These are phyloP conservation scores for Ustilago sp. DNA, from an alignment of 1,284 basidiomycete genomes.

Conservation along the genomic window DNA sequence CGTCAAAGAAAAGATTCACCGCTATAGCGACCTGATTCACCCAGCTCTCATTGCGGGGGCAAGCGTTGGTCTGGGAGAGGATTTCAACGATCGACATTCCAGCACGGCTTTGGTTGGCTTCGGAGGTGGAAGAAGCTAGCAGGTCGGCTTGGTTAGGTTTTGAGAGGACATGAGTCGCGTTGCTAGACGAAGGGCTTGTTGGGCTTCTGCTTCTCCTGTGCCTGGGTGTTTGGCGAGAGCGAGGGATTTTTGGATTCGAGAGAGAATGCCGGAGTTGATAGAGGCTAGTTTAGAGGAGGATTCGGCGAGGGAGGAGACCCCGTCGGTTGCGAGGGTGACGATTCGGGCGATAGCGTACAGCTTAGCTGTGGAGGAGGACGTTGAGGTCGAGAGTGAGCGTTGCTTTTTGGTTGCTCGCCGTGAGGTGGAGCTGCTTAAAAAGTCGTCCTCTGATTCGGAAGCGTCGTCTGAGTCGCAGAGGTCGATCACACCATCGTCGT, in stretches of 20 bases:
- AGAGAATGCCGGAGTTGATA: conserved; percentile 41
- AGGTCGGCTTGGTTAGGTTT: conserved; percentile 57
- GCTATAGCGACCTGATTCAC: conserved; percentile 46
- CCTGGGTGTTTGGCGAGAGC: conserved; percentile 49
- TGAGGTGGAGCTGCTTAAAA: conserved; percentile 3
- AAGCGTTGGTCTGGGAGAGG: conserved; percentile 34
- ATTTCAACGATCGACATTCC: conserved; percentile 52
- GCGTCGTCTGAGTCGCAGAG: conserved; percentile 34
- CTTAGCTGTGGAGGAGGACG: conserved; percentile 12
- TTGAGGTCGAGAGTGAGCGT: neutral
- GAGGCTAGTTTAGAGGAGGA: conserved; percentile 35
- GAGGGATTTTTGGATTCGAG: conserved; percentile 53
- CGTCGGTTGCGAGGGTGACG: conserved; percentile 42
- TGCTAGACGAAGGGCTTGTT: conserved; percentile 46
- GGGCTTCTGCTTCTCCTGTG: conserved; percentile 52
- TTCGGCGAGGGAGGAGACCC: conserved; percentile 17
- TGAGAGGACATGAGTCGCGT: conserved; percentile 51
- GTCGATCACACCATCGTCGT: conserved; percentile 25
- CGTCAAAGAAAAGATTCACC: conserved; percentile 51
- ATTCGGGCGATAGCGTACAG: conserved; percentile 45
- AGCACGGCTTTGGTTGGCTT: conserved; percentile 30
- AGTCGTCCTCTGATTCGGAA: conserved; percentile 12
- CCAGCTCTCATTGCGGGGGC: conserved; percentile 49
- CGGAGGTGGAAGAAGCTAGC: conserved; percentile 32
- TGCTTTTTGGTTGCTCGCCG: neutral